phyloP scores from a whole-genome alignment of 2,329 filamentous ascomycete genomes.

The Aspergillus cejpii region DNA sequence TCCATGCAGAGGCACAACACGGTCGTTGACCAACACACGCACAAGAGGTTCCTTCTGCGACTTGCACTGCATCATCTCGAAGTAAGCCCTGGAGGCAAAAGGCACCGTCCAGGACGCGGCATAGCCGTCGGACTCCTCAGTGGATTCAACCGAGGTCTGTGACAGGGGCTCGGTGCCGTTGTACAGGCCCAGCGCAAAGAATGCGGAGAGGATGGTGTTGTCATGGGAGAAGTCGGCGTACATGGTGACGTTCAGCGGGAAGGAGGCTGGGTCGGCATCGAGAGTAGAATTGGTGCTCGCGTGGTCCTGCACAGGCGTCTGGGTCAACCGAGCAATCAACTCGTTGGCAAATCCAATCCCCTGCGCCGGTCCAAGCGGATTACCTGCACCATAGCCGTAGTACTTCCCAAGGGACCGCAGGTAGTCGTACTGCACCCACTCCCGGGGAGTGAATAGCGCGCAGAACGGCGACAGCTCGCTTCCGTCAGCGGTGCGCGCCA shows the following conservation, averaged over 20 bases:
- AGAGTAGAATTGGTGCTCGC: conserved; percentile 75
- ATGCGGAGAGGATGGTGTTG: conserved; percentile 73
- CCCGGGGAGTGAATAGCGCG: conserved; percentile 60
- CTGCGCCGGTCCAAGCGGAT: conserved; percentile 72
- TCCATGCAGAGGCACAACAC: conserved; percentile 63
- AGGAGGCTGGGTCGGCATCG: conserved; percentile 59
- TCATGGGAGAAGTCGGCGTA: conserved; percentile 93
- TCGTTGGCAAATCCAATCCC: conserved; percentile 86
- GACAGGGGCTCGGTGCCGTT: conserved; percentile 55
- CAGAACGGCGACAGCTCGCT: conserved; percentile 64
- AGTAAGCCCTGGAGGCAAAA: conserved; percentile 72
- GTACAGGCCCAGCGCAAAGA: conserved; percentile 71
- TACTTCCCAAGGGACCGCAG: conserved; percentile 73
- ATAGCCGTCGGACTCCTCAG: conserved; percentile 57
- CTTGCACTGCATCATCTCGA: conserved; percentile 75
- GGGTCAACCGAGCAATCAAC: conserved; percentile 71
- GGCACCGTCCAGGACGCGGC: conserved; percentile 73
- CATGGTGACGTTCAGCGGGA: conserved; percentile 61
- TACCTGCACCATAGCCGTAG: conserved; percentile 73
- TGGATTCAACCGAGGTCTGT: conserved; percentile 44
- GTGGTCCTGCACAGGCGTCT: conserved; percentile 59
- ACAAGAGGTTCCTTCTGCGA: conserved; percentile 58
- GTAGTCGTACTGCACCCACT: conserved; percentile 78
- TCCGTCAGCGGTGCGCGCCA: conserved; percentile 51
- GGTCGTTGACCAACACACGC: conserved; percentile 74